Conservation (phyloP, 2,329 filamentous ascomycete species). For the Chalara sp. region DNA sequence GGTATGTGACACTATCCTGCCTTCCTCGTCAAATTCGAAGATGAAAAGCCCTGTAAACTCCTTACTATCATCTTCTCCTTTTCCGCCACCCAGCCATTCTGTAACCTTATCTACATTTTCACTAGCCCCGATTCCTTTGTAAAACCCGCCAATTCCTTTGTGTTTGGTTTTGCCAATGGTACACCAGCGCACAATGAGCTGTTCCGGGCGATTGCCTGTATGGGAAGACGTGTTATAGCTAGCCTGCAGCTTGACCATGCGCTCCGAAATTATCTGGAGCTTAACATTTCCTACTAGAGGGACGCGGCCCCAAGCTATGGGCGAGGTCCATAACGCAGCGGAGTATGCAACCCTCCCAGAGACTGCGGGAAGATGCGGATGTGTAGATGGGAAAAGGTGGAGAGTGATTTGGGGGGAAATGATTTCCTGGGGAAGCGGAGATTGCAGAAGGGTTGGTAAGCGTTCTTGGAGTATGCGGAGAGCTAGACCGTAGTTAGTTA, state of each 20-base stretch:
- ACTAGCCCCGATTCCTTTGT: conserved; percentile 32
- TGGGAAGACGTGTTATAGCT: conserved; percentile 25
- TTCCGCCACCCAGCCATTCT: conserved; percentile 35
- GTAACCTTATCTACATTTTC: conserved; percentile 48
- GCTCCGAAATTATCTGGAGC: conserved; percentile 81
- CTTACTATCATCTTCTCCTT: conserved; percentile 54
- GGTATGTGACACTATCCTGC: conserved; percentile 77
- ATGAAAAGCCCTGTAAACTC: conserved; percentile 90
- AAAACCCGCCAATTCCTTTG: conserved; percentile 34
- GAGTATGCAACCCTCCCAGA: conserved; percentile 85
- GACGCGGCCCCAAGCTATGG: conserved; percentile 89
- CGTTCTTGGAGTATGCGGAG: conserved; percentile 59
- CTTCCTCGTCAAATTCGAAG: conserved; percentile 89
- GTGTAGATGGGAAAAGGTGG: conserved; percentile 67
- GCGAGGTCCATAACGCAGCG: conserved; percentile 91
- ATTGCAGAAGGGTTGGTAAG: conserved; percentile 60
- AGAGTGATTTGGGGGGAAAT: conserved; percentile 68
- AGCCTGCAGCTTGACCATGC: conserved; percentile 49
- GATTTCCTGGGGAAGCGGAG: conserved; percentile 65
- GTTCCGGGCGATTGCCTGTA: conserved; percentile 48
- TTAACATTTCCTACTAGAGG: conserved; percentile 87
- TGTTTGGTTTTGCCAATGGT: conserved; percentile 49
- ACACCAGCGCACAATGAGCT: conserved; percentile 87
- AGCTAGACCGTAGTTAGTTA: conserved; percentile 35
- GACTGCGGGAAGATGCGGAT: conserved; percentile 86